Conservation (phyloP, 305 asterid species). For the Fraxinus dipetala region DNA sequence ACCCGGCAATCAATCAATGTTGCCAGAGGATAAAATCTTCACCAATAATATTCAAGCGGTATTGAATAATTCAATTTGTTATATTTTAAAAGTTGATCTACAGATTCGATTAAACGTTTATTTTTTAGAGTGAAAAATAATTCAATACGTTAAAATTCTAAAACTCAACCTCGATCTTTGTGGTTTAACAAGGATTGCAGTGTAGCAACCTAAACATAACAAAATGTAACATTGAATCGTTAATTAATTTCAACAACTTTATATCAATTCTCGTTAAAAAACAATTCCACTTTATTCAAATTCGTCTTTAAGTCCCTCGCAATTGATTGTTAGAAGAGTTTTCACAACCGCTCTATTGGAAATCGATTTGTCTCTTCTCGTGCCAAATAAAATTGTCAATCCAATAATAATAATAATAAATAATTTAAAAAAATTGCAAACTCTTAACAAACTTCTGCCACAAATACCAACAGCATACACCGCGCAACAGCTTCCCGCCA, state of each 20-base stretch:
- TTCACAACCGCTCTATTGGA: background rate
- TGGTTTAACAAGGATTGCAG: too few relatives aligned
- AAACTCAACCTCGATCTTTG: background rate
- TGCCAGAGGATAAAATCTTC: too few relatives aligned
- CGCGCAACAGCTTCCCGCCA: slow-evolving; percentile 36
- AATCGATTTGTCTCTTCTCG: background rate
- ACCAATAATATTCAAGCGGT: background rate
- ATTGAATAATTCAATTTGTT: too few relatives aligned
- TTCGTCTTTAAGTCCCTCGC: background rate
- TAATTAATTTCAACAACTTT: background rate
- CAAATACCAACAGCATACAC: background rate
- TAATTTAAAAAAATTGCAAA: background rate
- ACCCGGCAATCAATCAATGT: too few relatives aligned
- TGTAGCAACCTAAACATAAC: background rate
- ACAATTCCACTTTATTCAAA: background rate
- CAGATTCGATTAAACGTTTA: too few relatives aligned
- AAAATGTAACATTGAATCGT: background rate
- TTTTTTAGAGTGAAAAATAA: too few relatives aligned
- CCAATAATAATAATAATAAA: background rate
- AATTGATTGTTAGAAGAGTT: background rate
- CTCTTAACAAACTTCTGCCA: slow-evolving; percentile 23
- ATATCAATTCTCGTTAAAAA: background rate
- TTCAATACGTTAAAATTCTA: background rate
- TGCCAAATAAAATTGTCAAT: background rate
- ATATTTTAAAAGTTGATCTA: too few relatives aligned